Conservation (phyloP, 2,329 filamentous ascomycete species). For the Trichoderma sp. region DNA sequence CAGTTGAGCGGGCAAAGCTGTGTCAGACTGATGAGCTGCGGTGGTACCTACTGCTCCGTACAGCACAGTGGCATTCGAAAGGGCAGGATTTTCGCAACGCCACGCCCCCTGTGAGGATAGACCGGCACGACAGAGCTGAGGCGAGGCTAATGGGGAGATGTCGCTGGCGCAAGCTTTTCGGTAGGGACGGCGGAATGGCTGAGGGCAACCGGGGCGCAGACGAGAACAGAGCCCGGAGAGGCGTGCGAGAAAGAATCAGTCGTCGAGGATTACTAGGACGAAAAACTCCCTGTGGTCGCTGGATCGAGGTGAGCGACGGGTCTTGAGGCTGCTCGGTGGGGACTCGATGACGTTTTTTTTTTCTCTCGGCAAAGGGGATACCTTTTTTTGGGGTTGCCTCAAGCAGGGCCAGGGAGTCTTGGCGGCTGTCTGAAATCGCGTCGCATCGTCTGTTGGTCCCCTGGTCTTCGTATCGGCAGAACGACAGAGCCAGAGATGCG, state of each 20-base stretch:
- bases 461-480: slow-evolving; percentile 25
- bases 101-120: slow-evolving; percentile 19
- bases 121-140: background rate
- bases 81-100: background rate
- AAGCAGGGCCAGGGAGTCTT: slow-evolving; percentile 19
- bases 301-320: slow-evolving; percentile 21
- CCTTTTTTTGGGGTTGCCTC: slow-evolving; percentile 19
- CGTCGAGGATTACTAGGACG: slow-evolving; percentile 11
- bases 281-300: slow-evolving; percentile 1
- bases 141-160: background rate
- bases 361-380: slow-evolving; percentile 18
- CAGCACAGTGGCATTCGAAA: background rate
- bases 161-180: slow-evolving; percentile 10
- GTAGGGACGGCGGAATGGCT: slow-evolving; percentile 3
- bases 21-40: slow-evolving; percentile 16
- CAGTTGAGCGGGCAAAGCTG: background rate
- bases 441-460: slow-evolving; percentile 19
- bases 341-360: slow-evolving; percentile 32
- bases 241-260: slow-evolving; percentile 10
- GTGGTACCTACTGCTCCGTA: background rate
- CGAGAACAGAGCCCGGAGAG: slow-evolving; percentile 5
- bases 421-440: slow-evolving; percentile 1
- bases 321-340: slow-evolving; percentile 28
- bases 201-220: slow-evolving; percentile 8
- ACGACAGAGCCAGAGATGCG: background rate